Evolutionary conservation across 805 yeast species (phyloP).

Genomic region (Metschnikowia corniflorae): DNA sequence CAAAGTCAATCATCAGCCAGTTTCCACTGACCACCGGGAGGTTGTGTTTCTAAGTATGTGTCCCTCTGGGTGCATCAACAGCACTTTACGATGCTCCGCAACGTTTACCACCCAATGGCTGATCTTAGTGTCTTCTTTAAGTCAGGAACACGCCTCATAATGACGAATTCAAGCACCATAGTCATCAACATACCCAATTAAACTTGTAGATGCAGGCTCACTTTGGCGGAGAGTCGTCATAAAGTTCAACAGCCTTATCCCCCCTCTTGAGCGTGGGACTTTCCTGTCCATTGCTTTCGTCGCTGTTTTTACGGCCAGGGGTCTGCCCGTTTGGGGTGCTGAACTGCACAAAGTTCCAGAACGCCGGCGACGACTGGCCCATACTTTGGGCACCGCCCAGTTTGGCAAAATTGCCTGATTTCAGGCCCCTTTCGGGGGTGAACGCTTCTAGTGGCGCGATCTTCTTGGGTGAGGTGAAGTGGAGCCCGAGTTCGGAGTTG

Average conservation of each 20-base stretch:
- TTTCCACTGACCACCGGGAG: too few relatives aligned
- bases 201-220: background rate
- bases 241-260: conserved; percentile 3
- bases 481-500: conserved; percentile 34
- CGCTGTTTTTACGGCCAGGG: conserved; percentile 37
- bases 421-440: conserved; percentile 43
- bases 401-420: conserved; percentile 20
- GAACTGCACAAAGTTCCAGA: conserved; percentile 90
- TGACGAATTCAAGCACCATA: too few relatives aligned
- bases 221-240: conserved; percentile 13
- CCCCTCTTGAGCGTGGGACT: conserved; percentile 39
- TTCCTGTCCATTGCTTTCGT: conserved; percentile 35
- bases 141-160: too few relatives aligned
- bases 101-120: too few relatives aligned
- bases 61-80: too few relatives aligned
- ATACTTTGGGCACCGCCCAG: conserved; percentile 29
- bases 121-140: too few relatives aligned
- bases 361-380: conserved; percentile 76
- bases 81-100: too few relatives aligned
- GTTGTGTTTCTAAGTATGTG: too few relatives aligned
- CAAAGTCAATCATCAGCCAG: too few relatives aligned
- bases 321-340: conserved; percentile 45
- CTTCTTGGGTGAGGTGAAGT: conserved; percentile 42
- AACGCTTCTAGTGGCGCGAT: conserved; percentile 41
- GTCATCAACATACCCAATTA: too few relatives aligned